Conservation (phyloP, 129 eudicot genomes). For the Lactuca sativa region DNA sequence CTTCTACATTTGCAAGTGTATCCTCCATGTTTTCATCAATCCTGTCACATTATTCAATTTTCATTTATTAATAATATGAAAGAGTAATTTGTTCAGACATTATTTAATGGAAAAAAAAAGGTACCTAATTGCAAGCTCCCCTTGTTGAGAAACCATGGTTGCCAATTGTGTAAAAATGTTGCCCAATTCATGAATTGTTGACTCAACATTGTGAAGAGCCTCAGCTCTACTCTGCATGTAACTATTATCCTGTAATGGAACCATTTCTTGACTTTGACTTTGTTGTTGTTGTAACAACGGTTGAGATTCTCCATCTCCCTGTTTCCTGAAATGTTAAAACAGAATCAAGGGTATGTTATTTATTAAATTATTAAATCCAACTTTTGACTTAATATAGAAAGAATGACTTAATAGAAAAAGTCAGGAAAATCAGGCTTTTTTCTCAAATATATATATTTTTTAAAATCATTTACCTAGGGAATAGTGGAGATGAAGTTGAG, state of each 20-base stretch:
- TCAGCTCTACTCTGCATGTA: slow-evolving; percentile 95
- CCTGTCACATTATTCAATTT: slow-evolving; percentile 34
- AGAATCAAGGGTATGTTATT: background rate
- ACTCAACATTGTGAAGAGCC: slow-evolving; percentile 91
- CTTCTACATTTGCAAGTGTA: slow-evolving; percentile 77
- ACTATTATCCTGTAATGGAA: slow-evolving; percentile 64
- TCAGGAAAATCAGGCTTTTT: too few species aligned
- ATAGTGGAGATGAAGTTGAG: slow-evolving; percentile 58
- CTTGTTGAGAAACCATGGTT: slow-evolving; percentile 94
- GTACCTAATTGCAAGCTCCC: slow-evolving; percentile 88
- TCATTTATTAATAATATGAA: background rate
- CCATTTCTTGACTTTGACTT: slow-evolving; percentile 71
- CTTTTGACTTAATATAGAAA: too few species aligned
- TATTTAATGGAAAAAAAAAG: too few species aligned
- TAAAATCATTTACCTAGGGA: slow-evolving; percentile 54
- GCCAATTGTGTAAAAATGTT: slow-evolving; percentile 86
- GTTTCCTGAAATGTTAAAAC: slow-evolving; percentile 48
- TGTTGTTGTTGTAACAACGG: slow-evolving; percentile 77
- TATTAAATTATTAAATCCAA: too few species aligned
- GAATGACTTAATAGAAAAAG: too few species aligned
- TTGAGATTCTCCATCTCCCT: slow-evolving; percentile 76
- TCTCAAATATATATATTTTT: too few species aligned
- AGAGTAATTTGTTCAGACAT: too few species aligned
- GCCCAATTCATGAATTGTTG: slow-evolving; percentile 88
- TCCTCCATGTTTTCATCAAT: slow-evolving; percentile 92